These are phyloP conservation scores for Colletotrichum filicis DNA, from an alignment of 2,329 filamentous ascomycete genomes.

Conservation along the genomic window DNA sequence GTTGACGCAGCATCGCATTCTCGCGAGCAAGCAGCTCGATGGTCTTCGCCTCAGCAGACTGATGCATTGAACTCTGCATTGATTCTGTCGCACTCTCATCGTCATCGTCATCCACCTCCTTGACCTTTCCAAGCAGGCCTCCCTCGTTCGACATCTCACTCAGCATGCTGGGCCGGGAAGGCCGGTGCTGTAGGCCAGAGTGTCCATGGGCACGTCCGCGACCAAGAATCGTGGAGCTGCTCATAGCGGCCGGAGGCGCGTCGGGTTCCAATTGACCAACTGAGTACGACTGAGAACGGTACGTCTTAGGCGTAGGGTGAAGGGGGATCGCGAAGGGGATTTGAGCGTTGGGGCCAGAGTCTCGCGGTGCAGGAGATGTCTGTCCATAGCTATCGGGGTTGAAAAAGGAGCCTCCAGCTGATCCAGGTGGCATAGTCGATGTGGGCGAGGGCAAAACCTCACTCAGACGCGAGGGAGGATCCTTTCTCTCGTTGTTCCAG, in stretches of 20 bases:
- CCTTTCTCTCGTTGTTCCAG: slow-evolving; percentile 84
- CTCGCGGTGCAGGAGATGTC: slow-evolving; percentile 62
- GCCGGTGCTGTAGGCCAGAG: slow-evolving; percentile 80
- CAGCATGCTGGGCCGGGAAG: slow-evolving; percentile 81
- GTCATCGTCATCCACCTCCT: slow-evolving; percentile 77
- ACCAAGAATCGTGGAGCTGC: slow-evolving; percentile 60
- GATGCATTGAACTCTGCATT: slow-evolving; percentile 63
- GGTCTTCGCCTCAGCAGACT: slow-evolving; percentile 68
- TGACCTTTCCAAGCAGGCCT: slow-evolving; percentile 72
- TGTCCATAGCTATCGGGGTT: slow-evolving; percentile 59
- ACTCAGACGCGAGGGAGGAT: slow-evolving; percentile 77
- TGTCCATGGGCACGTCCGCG: slow-evolving; percentile 64
- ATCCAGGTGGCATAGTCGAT: slow-evolving; percentile 63
- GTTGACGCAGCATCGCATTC: slow-evolving; percentile 70
- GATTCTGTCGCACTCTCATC: slow-evolving; percentile 67
- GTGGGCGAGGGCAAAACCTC: slow-evolving; percentile 83
- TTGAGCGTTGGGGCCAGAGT: slow-evolving; percentile 67
- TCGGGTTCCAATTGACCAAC: slow-evolving; percentile 89
- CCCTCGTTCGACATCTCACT: slow-evolving; percentile 77
- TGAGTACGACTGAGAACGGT: slow-evolving; percentile 96
- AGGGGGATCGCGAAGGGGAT: slow-evolving; percentile 90
- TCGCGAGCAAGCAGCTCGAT: slow-evolving; percentile 72
- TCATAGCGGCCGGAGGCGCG: slow-evolving; percentile 52
- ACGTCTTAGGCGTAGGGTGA: slow-evolving; percentile 90
- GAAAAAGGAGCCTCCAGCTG: slow-evolving; percentile 58